These are phyloP conservation scores for Globisporangium echinulatum DNA, from an alignment of 352 stramenopile species.

Conservation along the genomic window DNA sequence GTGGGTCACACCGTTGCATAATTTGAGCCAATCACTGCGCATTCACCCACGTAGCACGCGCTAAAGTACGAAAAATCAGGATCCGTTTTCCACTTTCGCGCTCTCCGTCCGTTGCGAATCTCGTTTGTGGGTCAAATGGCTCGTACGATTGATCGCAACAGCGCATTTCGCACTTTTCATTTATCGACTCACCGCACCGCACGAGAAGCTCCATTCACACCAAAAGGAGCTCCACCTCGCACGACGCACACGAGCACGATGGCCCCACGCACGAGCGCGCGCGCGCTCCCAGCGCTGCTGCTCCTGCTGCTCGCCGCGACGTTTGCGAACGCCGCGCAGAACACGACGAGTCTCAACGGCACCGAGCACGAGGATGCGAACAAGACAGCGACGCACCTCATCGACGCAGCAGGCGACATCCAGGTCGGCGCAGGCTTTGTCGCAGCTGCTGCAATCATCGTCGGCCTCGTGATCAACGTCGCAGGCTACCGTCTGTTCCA, in stretches of 20 bases:
- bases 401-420: constrained; percentile 21
- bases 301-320: constrained; percentile 4
- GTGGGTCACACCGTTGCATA: no score
- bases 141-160: no score
- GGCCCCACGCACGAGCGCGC: neutral
- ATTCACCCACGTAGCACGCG: constrained; percentile 1
- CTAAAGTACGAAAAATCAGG: constrained; percentile 13
- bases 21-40: constrained; percentile 1
- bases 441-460: constrained; percentile 25
- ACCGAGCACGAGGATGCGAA: constrained; percentile 8
- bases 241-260: neutral
- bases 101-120: neutral
- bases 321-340: neutral
- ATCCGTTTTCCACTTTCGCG: neutral
- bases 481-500: constrained; percentile 36
- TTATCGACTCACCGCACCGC: constrained; percentile 1
- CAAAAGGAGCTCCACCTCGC: neutral
- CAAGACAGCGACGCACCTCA: constrained; percentile 18
- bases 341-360: neutral
- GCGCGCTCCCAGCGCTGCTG: constrained; percentile 2
- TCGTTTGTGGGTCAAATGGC: neutral
- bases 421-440: constrained; percentile 28
- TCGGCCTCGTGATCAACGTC: constrained; percentile 22
- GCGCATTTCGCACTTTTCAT: neutral
- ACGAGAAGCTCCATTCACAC: neutral